Conservation (phyloP, 2,329 filamentous ascomycete genomes). For the Gaeumannomyces sp. region DNA sequence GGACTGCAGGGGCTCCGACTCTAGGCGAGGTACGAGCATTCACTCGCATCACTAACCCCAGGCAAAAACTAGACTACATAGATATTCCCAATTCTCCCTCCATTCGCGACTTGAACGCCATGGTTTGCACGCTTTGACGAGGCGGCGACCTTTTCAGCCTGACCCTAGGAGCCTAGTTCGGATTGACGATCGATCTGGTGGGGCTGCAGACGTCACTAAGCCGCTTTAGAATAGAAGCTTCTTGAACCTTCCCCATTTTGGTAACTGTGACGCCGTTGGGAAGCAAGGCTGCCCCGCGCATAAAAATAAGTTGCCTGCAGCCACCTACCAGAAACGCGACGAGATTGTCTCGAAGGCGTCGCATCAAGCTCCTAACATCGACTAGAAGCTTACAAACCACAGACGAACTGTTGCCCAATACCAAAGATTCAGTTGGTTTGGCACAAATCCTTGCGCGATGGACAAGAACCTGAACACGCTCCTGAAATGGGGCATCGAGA, state of each 20-base stretch:
- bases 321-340: slow-evolving; percentile 4
- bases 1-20: too few species aligned
- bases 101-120: too few species aligned
- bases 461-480: slow-evolving; percentile 29
- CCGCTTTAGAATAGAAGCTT: slow-evolving; percentile 26
- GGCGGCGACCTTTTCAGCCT: neutral
- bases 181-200: neutral
- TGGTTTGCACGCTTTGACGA: neutral
- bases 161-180: neutral
- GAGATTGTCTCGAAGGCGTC: neutral
- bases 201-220: slow-evolving; percentile 18
- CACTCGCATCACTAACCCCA: too few species aligned
- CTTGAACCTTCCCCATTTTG: slow-evolving; percentile 27
- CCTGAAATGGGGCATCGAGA: slow-evolving; percentile 32
- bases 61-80: too few species aligned
- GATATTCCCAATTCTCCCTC: neutral
- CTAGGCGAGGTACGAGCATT: too few species aligned
- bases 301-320: slow-evolving; percentile 10
- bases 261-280: slow-evolving; percentile 13
- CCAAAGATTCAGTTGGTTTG: neutral
- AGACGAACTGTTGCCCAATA: neutral
- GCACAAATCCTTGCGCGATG: slow-evolving; percentile 9
- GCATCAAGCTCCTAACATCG: neutral
- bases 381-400: neutral
- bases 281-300: slow-evolving; percentile 1